Base-by-base conservation (phyloP, 805 yeast species). In the Zygoascus tannicola region DNA sequence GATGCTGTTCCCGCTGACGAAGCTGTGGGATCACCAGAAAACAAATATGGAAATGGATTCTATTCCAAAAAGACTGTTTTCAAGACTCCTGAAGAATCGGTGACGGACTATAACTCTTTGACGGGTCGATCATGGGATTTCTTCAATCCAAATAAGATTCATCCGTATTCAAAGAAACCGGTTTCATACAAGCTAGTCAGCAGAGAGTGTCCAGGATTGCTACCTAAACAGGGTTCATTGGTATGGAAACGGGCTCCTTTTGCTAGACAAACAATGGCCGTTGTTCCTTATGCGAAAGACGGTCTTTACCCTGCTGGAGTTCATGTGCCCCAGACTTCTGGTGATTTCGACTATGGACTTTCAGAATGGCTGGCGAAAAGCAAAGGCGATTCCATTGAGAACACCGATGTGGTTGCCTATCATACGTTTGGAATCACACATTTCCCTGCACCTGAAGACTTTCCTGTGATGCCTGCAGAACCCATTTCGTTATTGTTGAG, bases 381-480 rank as follows among this genome's bases (percentile, higher is more conserved):
- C 18, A 44, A 53, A 14, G 64, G 51, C 4, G 40, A 38, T 10
- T 21, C 34, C n/a, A 48, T 58, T 35, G 46, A 23, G 40, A 73
- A 81, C 67, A 78, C 85, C 33, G 92, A 84, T 60, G 73, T 83
- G 48, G 73, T 83, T 43, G 66, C 80, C 56, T 84, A 78, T 78
- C 88, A 83, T 64, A 83, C 90, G 22, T 83, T 84, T 57, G 92
- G 92, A 56, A 76, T 83, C 53, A 78, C 90, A 28, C 94, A 83
- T 62, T 80, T 82, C 75, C 94, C 94, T 47, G 80, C 88, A 12
- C 90, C 92, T 47, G 92, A 83, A 68, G 94, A 83, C 64, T 83
- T 82, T 80, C 92, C 92, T 45, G 75, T 83, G 51, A 83, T 83
- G 92, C 92, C 92, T 39, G 81, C 86, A 40, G 94, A 83, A 66